Percentiles rank a stretch among this genome's conserved stretches.
phyloP scores from a whole-genome alignment of 495 filamentous ascomycete genomes.

The Hyaloscypha hepaticicola region DNA sequence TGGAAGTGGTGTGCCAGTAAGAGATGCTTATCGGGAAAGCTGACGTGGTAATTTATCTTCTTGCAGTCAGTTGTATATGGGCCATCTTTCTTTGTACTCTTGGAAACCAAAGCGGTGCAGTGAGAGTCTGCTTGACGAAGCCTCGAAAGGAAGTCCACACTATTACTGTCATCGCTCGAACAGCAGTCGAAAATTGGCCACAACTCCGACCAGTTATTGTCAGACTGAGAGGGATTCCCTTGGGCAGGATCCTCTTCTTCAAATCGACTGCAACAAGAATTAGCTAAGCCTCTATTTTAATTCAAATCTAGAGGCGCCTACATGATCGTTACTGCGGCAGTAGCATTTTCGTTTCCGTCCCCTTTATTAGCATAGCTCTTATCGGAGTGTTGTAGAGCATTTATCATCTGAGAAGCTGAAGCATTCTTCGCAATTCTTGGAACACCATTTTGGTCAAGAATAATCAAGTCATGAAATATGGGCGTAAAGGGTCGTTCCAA shows the following conservation, averaged over 20 bases:
- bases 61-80: neutral
- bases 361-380: neutral
- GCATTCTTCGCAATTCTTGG: conserved; percentile 30
- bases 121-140: neutral
- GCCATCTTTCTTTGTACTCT: neutral
- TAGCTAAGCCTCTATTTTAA: neutral
- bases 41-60: neutral
- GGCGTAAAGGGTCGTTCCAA: neutral
- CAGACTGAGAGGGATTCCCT: neutral
- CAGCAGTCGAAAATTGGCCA: neutral
- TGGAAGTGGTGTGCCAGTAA: neutral
- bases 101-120: neutral
- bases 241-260: neutral
- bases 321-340: neutral
- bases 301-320: neutral
- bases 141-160: neutral
- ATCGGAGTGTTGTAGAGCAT: neutral
- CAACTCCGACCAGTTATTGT: neutral
- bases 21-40: neutral
- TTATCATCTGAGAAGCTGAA: neutral
- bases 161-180: neutral
- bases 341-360: neutral
- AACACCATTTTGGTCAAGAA: conserved; percentile 9
- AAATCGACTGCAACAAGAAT: neutral
- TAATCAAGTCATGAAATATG: conserved; percentile 1